Conservation (phyloP, 495 filamentous ascomycete species). For the Penicillium mononematosum region DNA sequence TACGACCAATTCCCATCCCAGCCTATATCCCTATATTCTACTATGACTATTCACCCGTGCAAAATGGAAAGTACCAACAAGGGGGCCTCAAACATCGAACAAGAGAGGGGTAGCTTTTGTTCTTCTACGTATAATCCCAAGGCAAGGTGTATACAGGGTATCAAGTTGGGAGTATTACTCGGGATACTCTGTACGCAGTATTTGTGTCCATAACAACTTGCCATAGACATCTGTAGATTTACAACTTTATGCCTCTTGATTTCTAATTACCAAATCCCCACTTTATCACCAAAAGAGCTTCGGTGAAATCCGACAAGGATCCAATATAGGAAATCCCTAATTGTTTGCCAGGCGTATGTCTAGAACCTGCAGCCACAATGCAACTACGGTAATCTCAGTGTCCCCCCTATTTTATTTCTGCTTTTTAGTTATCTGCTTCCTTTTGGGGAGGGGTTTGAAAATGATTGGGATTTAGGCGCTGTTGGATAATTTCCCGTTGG, state of each 20-base stretch:
- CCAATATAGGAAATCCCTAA: neutral
- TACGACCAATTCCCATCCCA: neutral
- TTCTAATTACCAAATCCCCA: neutral
- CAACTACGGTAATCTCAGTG: constrained; percentile 6
- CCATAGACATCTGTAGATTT: neutral
- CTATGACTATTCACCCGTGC: neutral
- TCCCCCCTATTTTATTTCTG: neutral
- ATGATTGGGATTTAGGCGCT: constrained; percentile 5
- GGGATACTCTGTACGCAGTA: neutral
- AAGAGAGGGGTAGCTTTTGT: neutral
- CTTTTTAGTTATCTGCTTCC: neutral
- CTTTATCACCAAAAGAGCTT: neutral
- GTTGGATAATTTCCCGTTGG: constrained; percentile 8
- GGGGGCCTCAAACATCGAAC: neutral
- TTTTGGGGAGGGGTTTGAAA: neutral
- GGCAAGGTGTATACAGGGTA: too few relatives aligned
- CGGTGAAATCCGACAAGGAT: constrained; percentile 3
- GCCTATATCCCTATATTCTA: neutral
- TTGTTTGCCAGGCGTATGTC: constrained; percentile 12
- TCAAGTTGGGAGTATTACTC: neutral
- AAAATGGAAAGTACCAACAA: constrained; percentile 1
- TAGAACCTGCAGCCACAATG: constrained; percentile 15
- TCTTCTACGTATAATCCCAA: neutral
- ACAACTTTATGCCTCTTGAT: neutral
- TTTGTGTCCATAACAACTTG: neutral